phyloP scores from a whole-genome alignment of 75 land plant genomes.

The Chamaecyparis obtusa region DNA sequence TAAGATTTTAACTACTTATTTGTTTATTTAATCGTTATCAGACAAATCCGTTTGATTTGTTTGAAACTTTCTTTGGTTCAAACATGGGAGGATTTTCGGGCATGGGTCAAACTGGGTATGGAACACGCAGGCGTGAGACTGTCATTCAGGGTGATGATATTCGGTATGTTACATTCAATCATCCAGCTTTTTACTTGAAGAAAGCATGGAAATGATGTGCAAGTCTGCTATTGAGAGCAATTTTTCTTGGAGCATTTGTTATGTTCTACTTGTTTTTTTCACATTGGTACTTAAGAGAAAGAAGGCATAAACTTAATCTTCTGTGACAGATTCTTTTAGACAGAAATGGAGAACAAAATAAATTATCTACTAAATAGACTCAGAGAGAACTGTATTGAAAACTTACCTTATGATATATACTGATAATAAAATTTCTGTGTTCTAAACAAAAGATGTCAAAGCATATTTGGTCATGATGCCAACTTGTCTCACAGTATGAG shows the following conservation, averaged over 20 bases:
- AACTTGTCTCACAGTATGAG: not conserved
- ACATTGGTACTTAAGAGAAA: not conserved
- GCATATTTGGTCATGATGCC: not conserved
- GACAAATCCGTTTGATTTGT: constrained; percentile 97
- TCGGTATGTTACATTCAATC: constrained; percentile 50
- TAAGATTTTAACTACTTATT: constrained; percentile 2
- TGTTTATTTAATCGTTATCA: constrained; percentile 20
- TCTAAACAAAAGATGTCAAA: not conserved
- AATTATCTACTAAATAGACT: not conserved
- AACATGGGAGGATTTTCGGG: constrained; percentile 88
- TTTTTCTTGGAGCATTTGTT: not conserved
- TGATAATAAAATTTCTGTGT: not conserved
- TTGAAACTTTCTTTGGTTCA: constrained; percentile 96
- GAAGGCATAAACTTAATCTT: not conserved
- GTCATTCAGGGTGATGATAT: constrained; percentile 88
- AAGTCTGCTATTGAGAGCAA: not conserved
- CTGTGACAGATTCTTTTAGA: not conserved
- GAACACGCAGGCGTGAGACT: constrained; percentile 53
- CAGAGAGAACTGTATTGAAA: not conserved
- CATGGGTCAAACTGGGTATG: constrained; percentile 74
- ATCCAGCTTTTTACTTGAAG: not conserved
- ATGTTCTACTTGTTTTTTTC: not conserved
- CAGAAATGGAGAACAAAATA: not conserved
- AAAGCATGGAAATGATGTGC: not conserved
- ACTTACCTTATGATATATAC: not conserved